Evolutionary conservation across 805 yeast genomes (phyloP).

Genomic region (Yarrowia sp.): DNA sequence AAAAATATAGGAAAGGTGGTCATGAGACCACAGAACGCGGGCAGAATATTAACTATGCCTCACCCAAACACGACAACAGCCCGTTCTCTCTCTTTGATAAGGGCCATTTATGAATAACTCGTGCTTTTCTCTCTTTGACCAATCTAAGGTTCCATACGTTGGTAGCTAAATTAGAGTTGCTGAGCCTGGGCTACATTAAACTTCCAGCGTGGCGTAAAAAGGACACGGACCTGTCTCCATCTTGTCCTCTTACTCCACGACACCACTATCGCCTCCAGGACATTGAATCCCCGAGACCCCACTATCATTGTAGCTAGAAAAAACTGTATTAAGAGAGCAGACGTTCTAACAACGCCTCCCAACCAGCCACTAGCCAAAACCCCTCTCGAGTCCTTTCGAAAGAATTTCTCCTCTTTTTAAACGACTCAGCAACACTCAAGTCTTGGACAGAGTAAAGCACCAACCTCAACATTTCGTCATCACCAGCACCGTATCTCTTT

Average conservation of each 20-base stretch:
- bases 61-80: neutral
- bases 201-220: constrained; percentile 18
- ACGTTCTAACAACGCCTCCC: constrained; percentile 22
- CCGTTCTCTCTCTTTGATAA: neutral
- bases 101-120: neutral
- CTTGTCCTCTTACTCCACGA: constrained; percentile 1
- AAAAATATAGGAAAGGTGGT: neutral
- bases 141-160: constrained; percentile 18
- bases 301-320: constrained; percentile 20
- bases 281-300: constrained; percentile 19
- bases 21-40: neutral
- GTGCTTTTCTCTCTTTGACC: neutral
- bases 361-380: constrained; percentile 20
- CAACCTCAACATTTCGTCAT: constrained; percentile 21
- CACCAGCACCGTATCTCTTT: constrained; percentile 25
- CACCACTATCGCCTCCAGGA: constrained; percentile 19
- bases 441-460: constrained; percentile 22
- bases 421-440: constrained; percentile 21
- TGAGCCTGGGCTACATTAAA: neutral
- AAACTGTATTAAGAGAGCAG: constrained; percentile 24
- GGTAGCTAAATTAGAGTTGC: neutral
- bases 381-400: constrained; percentile 18
- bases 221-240: constrained; percentile 9
- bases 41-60: too few species aligned
- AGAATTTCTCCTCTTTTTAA: neutral